These are phyloP conservation scores for Trichomonas tenax DNA, from an alignment of 208 protist genomes.

Conservation along the genomic window DNA sequence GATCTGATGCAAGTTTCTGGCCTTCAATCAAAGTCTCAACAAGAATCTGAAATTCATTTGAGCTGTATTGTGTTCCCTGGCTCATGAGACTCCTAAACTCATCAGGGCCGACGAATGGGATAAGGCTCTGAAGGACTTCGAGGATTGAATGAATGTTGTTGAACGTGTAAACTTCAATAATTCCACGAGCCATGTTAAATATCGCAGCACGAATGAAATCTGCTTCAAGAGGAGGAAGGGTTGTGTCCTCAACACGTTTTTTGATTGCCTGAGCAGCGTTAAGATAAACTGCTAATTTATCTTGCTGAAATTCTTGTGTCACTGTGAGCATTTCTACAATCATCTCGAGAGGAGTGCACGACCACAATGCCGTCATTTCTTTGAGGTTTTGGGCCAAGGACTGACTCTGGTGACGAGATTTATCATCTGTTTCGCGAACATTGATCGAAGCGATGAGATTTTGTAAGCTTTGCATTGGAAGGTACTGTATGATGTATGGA, in stretches of 20 bases:
- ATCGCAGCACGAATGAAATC: not conserved
- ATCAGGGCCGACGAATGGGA: too few species aligned
- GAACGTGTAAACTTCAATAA: not conserved
- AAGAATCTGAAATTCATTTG: too few species aligned
- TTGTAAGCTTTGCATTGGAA: not conserved
- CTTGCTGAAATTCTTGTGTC: not conserved
- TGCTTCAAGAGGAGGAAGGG: not conserved
- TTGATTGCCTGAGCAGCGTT: not conserved
- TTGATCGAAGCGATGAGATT: not conserved
- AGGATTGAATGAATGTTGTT: not conserved
- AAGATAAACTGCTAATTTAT: not conserved
- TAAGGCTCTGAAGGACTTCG: too few species aligned
- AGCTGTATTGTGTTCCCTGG: too few species aligned
- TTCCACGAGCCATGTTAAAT: not conserved
- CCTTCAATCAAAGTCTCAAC: too few species aligned
- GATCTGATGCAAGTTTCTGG: too few species aligned
- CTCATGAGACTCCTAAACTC: too few species aligned
- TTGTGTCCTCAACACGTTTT: not conserved
- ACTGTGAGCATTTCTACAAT: not conserved
- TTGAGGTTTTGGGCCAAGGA: not conserved
- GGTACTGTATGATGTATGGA: not conserved
- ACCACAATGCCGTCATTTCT: not conserved
- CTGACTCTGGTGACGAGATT: not conserved
- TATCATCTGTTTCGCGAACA: not conserved
- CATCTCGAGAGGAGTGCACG: not conserved